A percentile compares a stretch with the other conserved stretches of the same genome.
Conservation (phyloP, 148 eudicot genomes). For the Gaultheria prostrata region DNA sequence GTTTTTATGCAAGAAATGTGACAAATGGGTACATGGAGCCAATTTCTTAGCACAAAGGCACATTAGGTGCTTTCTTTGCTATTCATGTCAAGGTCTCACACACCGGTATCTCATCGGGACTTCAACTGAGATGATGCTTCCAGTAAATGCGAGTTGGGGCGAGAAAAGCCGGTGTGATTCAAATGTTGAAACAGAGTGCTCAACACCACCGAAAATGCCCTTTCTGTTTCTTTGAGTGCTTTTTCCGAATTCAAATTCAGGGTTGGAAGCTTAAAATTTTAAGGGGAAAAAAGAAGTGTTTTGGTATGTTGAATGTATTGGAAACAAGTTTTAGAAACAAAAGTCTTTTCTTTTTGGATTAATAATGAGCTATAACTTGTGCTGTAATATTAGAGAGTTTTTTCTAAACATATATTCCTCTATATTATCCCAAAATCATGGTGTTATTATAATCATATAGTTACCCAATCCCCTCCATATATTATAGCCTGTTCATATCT, state of each 20-base stretch:
- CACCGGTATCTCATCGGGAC: constrained; percentile 23
- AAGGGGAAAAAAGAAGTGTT: not conserved
- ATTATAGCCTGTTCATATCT: no score
- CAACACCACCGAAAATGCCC: constrained; percentile 15
- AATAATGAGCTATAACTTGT: not conserved
- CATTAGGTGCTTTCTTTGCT: constrained; percentile 29
- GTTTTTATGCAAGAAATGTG: constrained; percentile 36
- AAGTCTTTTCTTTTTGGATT: not conserved
- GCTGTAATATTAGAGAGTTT: not conserved
- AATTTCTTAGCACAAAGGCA: constrained; percentile 44
- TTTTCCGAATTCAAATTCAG: not conserved
- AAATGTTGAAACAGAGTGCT: not conserved
- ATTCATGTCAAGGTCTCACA: constrained; percentile 32
- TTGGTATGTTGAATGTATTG: not conserved
- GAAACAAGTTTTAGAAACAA: not conserved
- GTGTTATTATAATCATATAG: not conserved
- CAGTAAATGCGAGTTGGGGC: constrained; percentile 13
- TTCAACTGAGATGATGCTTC: constrained; percentile 20
- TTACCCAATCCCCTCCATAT: no score
- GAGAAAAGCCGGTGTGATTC: constrained; percentile 14
- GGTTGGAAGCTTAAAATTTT: not conserved
- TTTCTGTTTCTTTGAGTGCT: constrained; percentile 15
- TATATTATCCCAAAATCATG: not conserved
- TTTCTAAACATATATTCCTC: not conserved
- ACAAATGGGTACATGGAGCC: constrained; percentile 42